These are phyloP conservation scores for Gossypium laxum DNA, from an alignment of 441 rosid genomes.

Conservation along the genomic window DNA sequence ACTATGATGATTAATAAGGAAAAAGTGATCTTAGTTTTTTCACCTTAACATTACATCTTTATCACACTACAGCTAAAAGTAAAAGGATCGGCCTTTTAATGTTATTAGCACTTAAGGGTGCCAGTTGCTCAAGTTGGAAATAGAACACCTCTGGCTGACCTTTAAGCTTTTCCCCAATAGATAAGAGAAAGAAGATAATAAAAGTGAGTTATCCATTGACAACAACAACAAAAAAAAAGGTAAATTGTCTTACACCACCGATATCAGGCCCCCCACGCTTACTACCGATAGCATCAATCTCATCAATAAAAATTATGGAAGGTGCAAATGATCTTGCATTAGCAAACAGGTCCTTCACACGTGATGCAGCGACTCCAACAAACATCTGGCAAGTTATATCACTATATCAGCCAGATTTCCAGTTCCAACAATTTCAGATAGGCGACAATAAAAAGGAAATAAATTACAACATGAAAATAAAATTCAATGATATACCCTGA, in stretches of 20 bases:
- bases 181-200: conserved; percentile 1
- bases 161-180: not conserved
- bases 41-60: not conserved
- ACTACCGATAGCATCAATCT: conserved; percentile 96
- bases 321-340: conserved; percentile 89
- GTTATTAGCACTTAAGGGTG: not conserved
- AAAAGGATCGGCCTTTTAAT: not conserved
- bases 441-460: not conserved
- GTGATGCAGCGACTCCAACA: conserved; percentile 97
- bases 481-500: not conserved
- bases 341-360: conserved; percentile 90
- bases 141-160: not conserved
- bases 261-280: conserved; percentile 97
- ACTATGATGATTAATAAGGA: not conserved
- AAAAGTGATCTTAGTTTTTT: not conserved
- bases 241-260: conserved; percentile 65
- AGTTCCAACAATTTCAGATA: not conserved
- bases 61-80: conserved; percentile 2
- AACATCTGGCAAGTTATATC: conserved; percentile 57
- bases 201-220: not conserved
- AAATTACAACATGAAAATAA: not conserved
- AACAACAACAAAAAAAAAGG: not conserved
- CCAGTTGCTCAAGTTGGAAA: not conserved
- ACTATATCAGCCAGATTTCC: conserved; percentile 15
- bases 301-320: conserved; percentile 88